Evolutionary conservation across 768 basidiomycete genomes (phyloP).

Genomic region (Tulasnella sp.): DNA sequence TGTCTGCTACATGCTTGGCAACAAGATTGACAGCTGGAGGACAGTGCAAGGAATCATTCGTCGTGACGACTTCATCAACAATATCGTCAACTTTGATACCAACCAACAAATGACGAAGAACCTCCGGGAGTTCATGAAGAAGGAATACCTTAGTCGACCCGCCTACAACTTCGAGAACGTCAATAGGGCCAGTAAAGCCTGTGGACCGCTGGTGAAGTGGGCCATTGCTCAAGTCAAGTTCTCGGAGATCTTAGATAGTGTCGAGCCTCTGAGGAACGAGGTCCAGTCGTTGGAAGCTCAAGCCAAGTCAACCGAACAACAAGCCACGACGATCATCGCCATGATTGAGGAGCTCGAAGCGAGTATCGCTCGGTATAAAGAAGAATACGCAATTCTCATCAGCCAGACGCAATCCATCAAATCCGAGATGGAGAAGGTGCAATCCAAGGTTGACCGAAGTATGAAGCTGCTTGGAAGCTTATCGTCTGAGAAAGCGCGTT

Average conservation of each 20-base stretch:
- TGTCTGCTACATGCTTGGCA: conserved; percentile 89
- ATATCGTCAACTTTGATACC: conserved; percentile 94
- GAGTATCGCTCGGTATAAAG: conserved; percentile 89
- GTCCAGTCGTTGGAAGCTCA: conserved; percentile 86
- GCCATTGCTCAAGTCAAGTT: conserved; percentile 92
- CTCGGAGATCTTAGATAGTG: conserved; percentile 94
- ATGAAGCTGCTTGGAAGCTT: conserved; percentile 90
- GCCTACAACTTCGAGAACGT: conserved; percentile 92
- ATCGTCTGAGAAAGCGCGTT: conserved; percentile 86
- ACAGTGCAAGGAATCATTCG: conserved; percentile 92
- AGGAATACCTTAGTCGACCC: conserved; percentile 80
- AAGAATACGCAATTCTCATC: conserved; percentile 93
- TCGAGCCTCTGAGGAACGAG: conserved; percentile 91
- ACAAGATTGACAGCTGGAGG: conserved; percentile 95
- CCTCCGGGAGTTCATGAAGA: conserved; percentile 83
- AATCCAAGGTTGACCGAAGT: conserved; percentile 92
- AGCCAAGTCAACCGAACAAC: conserved; percentile 89
- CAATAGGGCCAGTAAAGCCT: conserved; percentile 89
- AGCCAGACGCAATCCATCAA: conserved; percentile 97
- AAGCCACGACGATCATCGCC: conserved; percentile 75
- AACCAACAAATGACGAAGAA: conserved; percentile 76
- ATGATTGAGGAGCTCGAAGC: conserved; percentile 89
- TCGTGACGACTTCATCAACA: conserved; percentile 89
- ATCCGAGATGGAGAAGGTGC: conserved; percentile 93
- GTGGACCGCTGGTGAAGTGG: conserved; percentile 98